Conservation (phyloP, 1,284 basidiomycete species). For the Malassezia yamatoensis region DNA sequence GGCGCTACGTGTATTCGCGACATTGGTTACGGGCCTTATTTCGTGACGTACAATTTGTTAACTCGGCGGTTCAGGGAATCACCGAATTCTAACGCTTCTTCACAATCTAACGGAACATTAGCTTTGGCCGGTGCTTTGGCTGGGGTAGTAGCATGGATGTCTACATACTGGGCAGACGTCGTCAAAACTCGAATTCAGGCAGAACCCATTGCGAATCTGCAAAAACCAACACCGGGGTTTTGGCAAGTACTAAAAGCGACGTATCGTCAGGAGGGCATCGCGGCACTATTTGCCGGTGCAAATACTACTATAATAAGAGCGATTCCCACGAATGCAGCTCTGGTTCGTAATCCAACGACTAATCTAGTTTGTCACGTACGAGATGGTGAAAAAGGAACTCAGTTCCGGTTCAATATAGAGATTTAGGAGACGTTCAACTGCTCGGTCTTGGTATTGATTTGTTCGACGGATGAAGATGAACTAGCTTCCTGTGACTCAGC, state of each 20-base stretch:
- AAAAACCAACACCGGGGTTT: neutral
- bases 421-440: neutral
- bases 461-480: neutral
- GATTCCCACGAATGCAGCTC: conserved; percentile 33
- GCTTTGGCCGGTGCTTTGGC: conserved; percentile 33
- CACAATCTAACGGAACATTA: conserved; percentile 23
- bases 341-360: conserved; percentile 2
- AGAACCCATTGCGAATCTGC: neutral
- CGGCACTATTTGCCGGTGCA: conserved; percentile 31
- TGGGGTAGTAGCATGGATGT: conserved; percentile 35
- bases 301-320: conserved; percentile 35
- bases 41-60: conserved; percentile 31
- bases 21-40: conserved; percentile 40
- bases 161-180: conserved; percentile 39
- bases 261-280: conserved; percentile 22
- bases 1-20: conserved; percentile 16
- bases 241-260: conserved; percentile 20
- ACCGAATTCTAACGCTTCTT: neutral
- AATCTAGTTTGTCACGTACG: conserved; percentile 23
- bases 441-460: neutral
- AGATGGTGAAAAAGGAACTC: conserved; percentile 14
- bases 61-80: conserved; percentile 18
- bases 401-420: neutral
- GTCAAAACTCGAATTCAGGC: conserved; percentile 43
- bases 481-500: neutral